phyloP scores from a whole-genome alignment of 2,329 filamentous ascomycete genomes.

The Xylaria polymorpha region DNA sequence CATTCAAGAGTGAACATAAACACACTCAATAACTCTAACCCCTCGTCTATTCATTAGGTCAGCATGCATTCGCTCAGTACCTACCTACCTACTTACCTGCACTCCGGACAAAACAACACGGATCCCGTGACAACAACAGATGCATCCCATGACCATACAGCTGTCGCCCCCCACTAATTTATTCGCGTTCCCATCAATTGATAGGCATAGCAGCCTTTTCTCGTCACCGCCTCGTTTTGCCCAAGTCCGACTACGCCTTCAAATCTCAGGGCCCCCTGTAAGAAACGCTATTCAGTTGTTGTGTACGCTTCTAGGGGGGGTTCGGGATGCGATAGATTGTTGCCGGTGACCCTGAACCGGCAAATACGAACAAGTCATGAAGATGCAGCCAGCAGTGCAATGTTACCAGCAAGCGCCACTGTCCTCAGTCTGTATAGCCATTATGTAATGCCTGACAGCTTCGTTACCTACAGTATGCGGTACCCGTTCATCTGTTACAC shows the following conservation, averaged over 20 bases:
- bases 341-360: not conserved
- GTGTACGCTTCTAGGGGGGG: constrained; percentile 3
- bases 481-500: not conserved
- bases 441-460: not conserved
- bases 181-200: constrained; percentile 7
- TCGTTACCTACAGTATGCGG: not conserved
- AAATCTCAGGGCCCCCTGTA: constrained; percentile 3
- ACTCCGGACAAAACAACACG: constrained; percentile 2
- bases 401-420: not conserved
- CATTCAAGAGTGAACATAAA: not conserved
- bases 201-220: constrained; percentile 8
- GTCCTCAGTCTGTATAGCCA: not conserved
- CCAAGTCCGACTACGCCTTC: constrained; percentile 17
- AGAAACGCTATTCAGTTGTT: constrained; percentile 3
- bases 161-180: constrained; percentile 23
- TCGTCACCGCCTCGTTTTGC: constrained; percentile 30
- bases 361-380: constrained; percentile 11
- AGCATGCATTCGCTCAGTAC: not conserved
- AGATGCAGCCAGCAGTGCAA: not conserved
- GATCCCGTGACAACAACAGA: constrained; percentile 28
- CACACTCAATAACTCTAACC: constrained; percentile 1
- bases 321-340: not conserved
- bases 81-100: no score
- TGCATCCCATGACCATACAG: constrained; percentile 27
- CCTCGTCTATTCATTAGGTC: not conserved